A percentile compares a stretch with the other conserved stretches of the same genome.
These are phyloP conservation scores for Sordariomycetes sp. DNA, from an alignment of 2,329 filamentous ascomycete genomes.

Conservation along the genomic window DNA sequence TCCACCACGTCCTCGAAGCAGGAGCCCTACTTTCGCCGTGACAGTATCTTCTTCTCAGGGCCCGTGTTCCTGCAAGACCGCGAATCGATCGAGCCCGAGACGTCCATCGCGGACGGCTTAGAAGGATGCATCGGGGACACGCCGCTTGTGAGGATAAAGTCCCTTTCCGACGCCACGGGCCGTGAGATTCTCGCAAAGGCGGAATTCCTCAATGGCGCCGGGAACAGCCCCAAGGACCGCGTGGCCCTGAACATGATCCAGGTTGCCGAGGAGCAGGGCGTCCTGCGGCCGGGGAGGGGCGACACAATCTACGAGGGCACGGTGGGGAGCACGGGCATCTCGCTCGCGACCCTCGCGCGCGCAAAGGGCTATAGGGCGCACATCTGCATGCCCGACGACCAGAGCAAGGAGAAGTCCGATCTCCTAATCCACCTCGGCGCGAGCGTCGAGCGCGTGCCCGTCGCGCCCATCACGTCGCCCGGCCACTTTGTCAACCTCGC, in stretches of 20 bases:
- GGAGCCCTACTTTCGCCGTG: slow-evolving; percentile 17
- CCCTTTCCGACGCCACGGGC: slow-evolving; percentile 75
- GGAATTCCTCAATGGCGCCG: slow-evolving; percentile 92
- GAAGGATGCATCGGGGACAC: slow-evolving; percentile 92
- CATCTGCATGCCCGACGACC: slow-evolving; percentile 96
- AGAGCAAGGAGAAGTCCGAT: slow-evolving; percentile 78
- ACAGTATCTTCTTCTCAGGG: slow-evolving; percentile 20
- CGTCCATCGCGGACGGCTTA: slow-evolving; percentile 58
- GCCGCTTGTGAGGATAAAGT: slow-evolving; percentile 75
- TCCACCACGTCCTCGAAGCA: slow-evolving; percentile 6
- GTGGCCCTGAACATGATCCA: slow-evolving; percentile 87
- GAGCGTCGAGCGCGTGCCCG: slow-evolving; percentile 79
- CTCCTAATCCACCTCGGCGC: slow-evolving; percentile 84
- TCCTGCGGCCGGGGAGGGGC: slow-evolving; percentile 67
- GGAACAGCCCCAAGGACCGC: slow-evolving; percentile 87
- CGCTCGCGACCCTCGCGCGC: slow-evolving; percentile 76
- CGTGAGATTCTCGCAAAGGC: slow-evolving; percentile 88
- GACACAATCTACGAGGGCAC: slow-evolving; percentile 98
- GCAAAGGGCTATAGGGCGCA: slow-evolving; percentile 85
- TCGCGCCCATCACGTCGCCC: slow-evolving; percentile 87
- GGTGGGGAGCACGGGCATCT: slow-evolving; percentile 92
- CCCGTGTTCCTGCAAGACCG: slow-evolving; percentile 38
- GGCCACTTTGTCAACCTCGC: slow-evolving; percentile 93
- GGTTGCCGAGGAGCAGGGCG: slow-evolving; percentile 65
- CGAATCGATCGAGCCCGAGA: slow-evolving; percentile 25